Evolutionary conservation across 495 filamentous ascomycete species (phyloP), one percentile per base, ranked within the genome.

Genomic region (Talaromyces stipitatus): DNA sequence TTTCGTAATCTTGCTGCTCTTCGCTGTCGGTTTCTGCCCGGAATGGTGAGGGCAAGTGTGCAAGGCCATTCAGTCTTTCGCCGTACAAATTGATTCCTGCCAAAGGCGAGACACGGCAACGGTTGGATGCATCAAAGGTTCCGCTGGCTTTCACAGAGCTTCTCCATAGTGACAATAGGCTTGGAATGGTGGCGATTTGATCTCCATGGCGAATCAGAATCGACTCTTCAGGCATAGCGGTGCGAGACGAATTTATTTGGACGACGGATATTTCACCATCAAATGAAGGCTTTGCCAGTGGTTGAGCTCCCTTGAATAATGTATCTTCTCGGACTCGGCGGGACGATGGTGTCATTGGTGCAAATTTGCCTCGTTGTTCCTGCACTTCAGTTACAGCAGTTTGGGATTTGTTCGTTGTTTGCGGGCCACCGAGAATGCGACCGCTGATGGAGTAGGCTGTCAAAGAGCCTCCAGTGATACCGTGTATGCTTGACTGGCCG

Each of bases 271-370:
- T 85, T 23, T 86, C 83, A 24, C 91, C 91, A 64, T 78, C 61
- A 52, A 72, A 59, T 0, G 72, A 76, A 3, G 69, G 69, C 30
- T 58, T 71, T 16, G 69, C 56, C 14, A 58, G 52, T 11, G 54
- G 66, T 53, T 62, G 59, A 3, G 62, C 48, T 11, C 79, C 80
- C 46, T 74, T 76, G 52, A 86, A 77, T 6, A 86, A 67, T 1
- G 68, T 72, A 54, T 83, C 80, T 62, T 85, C 74, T 16, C 76
- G 78, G 1, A 78, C 60, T 12, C 84, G 84, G 52, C 89, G 79
- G 2, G 91, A 90, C 30, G 88, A 85, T 2, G 91, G 91, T 5
- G 91, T 95, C 86, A 91, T 89, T 0, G 90, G 91, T 1, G 85
- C 87, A 51, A 95, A 85, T 59, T 78, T 83, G 4, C 82, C 73